Base-by-base conservation (phyloP, 2,329 filamentous ascomycete genomes). In the Botrytis elliptica region DNA sequence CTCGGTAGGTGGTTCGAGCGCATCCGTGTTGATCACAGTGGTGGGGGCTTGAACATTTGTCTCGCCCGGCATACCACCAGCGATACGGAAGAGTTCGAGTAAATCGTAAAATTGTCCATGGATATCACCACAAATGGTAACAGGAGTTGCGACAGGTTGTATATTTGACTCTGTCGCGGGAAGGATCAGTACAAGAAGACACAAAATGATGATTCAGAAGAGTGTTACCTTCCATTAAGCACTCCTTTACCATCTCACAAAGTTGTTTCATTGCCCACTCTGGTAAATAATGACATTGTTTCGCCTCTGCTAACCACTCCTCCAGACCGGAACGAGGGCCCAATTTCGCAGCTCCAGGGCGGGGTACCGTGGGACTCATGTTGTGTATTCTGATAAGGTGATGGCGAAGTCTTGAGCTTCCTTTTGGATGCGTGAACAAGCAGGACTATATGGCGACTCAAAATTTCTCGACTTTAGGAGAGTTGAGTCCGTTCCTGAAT, bases 21-120 rank as follows among this genome's bases (percentile, higher is more conserved):
- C 94, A 77, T 93, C 93, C n/a, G 94, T 92, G 70, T 89, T 95
- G 81, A 98, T 97, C 77, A 94, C 88, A 16, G 90, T 89, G 14
- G 91, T 90, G 25, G 92, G 91, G 22, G 88, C 85, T 80, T 94
- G 88, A 40, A 90, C 87, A 75, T 91, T 88, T 57, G 89, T 88
- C 79, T 97, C 93, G 79, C 94, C 94, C 18, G 96, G 96, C 93
- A 98, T 98, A 77, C 96, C 96, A 75, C 96, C 96, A 65, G 95
- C 94, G 59, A 99, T 95, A 71, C 95, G 92, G 84, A 99, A 99
- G 68, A 99, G 90, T 85, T 99, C 96, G 75, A 98, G 90, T 16
- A 99, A 87, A 83, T 99, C 96, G 84, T 99, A 98, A 83, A 98
- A 98, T 84, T 99, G 96, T 79, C 96, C 96, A 84, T 99, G 96